Evolutionary conservation across 768 basidiomycete species (phyloP).

Genomic region (Tylopilus cervinicoccineus): DNA sequence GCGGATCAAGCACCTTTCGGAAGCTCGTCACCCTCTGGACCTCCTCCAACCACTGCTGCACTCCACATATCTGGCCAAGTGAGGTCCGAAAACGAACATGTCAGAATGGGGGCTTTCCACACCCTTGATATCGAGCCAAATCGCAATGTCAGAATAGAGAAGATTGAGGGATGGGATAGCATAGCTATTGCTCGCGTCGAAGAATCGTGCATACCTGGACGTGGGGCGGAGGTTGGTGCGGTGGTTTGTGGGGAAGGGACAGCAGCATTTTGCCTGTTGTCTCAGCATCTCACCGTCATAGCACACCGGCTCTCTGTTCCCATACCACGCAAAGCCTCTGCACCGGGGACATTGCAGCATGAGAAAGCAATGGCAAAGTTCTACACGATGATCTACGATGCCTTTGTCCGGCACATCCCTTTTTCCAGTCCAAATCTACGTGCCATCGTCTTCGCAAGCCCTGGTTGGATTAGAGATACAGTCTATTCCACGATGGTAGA

Average conservation of each 20-base stretch:
- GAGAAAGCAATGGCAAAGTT: constrained; percentile 89
- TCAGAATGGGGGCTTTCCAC: constrained; percentile 90
- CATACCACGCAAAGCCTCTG: constrained; percentile 89
- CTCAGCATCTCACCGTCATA: constrained; percentile 95
- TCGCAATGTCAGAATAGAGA: constrained; percentile 87
- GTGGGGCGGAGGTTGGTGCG: constrained; percentile 94
- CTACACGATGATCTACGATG: constrained; percentile 79
- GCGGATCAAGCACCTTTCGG: constrained; percentile 35
- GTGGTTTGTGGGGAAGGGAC: constrained; percentile 95
- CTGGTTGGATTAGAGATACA: constrained; percentile 91
- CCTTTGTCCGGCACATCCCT: constrained; percentile 88
- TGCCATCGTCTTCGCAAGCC: constrained; percentile 94
- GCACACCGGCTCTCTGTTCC: constrained; percentile 84
- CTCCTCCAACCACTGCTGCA: constrained; percentile 44
- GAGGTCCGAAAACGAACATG: constrained; percentile 80
- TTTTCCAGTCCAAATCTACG: constrained; percentile 67
- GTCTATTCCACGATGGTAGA: constrained; percentile 80
- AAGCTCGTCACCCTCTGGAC: constrained; percentile 27
- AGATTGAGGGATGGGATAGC: constrained; percentile 88
- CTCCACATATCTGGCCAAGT: constrained; percentile 88
- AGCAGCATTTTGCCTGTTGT: constrained; percentile 91
- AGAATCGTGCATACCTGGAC: constrained; percentile 88
- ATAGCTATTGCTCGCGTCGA: constrained; percentile 76
- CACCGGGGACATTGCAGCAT: constrained; percentile 75
- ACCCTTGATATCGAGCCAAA: constrained; percentile 92